Base-by-base conservation (phyloP, 2,329 filamentous ascomycete genomes). In the Apiospora sp. region DNA sequence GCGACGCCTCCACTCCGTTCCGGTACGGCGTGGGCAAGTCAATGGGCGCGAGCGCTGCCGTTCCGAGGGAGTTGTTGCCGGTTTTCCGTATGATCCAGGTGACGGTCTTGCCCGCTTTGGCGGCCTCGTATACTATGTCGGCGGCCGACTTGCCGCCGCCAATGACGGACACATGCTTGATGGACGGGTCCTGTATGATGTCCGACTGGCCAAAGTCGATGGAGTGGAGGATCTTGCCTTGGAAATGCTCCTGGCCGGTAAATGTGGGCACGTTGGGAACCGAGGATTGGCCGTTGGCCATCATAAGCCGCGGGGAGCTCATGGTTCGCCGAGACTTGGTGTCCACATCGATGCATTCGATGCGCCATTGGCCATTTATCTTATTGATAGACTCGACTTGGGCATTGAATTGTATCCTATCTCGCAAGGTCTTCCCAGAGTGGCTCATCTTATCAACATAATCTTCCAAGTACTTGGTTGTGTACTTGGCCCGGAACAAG, bases 121-220 rank as follows among this genome's bases (percentile, higher is more conserved):
- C 77, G 12, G 75, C 73, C 49, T 79, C 78, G 71, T 84, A 84
- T 1, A 80, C 79, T 75, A 83, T 80, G 72, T 84, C 82, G 24
- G 80, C 82, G 7, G 82, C 77, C 10, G 82, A 84, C 68, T 83
- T 83, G 16, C 78, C 81, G 4, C 76, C 82, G 19, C 82, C 82
- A 19, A 83, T 58, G 0, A 84, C 78, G 3, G 78, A 72, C 44
- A 83, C 68, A 48, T 79, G 75, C 68, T 78, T 73, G 19, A 79
- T 71, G 16, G 72, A 69, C 24, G 72, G 71, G 69, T 58, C 79
- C 73, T 73, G 46, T 2, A 49, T n/a, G 46, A 49, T 2, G 6
- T 49, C 46, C 22, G 46, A 49, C 46, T 49, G 7, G 22, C 46
- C 46, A 4, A 49, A 49, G 22, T 49, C 46, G 2, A 49, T 49